These are phyloP conservation scores for Citrullus amarus DNA, from an alignment of 306 rosid species.

Conservation along the genomic window DNA sequence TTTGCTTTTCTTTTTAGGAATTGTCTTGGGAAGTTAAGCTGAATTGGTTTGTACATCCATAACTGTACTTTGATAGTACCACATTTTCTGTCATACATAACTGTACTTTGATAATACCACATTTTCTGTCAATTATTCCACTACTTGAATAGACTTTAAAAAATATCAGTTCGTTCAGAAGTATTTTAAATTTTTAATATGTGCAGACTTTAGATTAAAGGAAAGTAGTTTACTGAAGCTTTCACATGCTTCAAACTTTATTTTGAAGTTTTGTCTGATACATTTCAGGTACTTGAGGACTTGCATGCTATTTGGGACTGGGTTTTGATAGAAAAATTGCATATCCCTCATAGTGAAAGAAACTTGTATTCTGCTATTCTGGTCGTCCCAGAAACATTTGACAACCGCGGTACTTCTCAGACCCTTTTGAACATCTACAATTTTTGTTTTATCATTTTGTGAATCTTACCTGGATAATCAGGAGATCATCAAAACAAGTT, in stretches of 20 bases:
- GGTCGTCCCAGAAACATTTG: conserved; percentile 85
- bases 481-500: background rate
- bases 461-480: background rate
- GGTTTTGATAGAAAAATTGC: conserved; percentile 72
- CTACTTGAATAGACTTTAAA: background rate
- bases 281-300: conserved; percentile 68
- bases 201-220: background rate
- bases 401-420: conserved; percentile 54
- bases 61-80: background rate
- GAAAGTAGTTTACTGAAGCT: background rate
- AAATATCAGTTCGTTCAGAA: background rate
- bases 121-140: background rate
- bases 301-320: conserved; percentile 83
- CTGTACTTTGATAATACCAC: background rate
- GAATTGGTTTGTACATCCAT: background rate
- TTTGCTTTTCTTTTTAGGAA: background rate
- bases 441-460: background rate
- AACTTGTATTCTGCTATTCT: conserved; percentile 72
- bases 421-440: background rate
- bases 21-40: background rate
- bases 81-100: background rate
- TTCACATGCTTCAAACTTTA: conserved; percentile 10
- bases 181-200: background rate
- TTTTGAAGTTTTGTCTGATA: conserved; percentile 6
- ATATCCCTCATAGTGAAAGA: conserved; percentile 63